phyloP scores from a whole-genome alignment of 805 yeast genomes.

The Metschnikowia orientalis region DNA sequence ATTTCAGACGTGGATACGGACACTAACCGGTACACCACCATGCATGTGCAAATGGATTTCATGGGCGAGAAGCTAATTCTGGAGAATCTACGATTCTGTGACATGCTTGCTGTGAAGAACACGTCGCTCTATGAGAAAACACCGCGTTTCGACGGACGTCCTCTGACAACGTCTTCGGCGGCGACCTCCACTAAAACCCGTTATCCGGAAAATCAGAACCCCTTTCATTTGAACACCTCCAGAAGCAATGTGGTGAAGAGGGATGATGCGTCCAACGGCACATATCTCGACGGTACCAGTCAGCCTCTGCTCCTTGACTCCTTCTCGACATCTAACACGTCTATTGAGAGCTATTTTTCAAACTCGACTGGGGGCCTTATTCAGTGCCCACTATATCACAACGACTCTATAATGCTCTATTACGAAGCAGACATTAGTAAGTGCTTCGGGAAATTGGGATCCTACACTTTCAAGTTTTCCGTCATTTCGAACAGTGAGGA shows the following conservation, averaged over 20 bases:
- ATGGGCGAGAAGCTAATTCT: constrained; percentile 39
- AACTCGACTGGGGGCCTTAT: constrained; percentile 26
- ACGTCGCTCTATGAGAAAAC: constrained; percentile 24
- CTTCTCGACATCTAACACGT: constrained; percentile 14
- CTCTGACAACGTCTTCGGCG: neutral
- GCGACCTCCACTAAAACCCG: constrained; percentile 3
- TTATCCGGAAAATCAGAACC: constrained; percentile 5
- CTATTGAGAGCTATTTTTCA: constrained; percentile 19
- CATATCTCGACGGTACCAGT: constrained; percentile 2
- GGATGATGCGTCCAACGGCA: constrained; percentile 1
- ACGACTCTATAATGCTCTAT: constrained; percentile 34
- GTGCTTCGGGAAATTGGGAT: constrained; percentile 41
- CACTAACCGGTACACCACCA: constrained; percentile 46
- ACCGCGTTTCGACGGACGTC: constrained; percentile 21
- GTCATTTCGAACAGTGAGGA: constrained; percentile 37
- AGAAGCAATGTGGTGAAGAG: neutral
- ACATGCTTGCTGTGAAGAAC: constrained; percentile 34
- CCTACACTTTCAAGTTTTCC: constrained; percentile 40
- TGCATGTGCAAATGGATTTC: constrained; percentile 43
- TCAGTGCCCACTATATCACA: constrained; percentile 35
- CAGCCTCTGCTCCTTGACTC: constrained; percentile 2
- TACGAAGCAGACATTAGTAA: constrained; percentile 38
- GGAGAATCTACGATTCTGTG: constrained; percentile 43
- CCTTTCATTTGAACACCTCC: constrained; percentile 1
- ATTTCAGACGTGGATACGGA: constrained; percentile 42